phyloP scores from a whole-genome alignment of 2,329 filamentous ascomycete genomes.

The Penicillium thymicola region DNA sequence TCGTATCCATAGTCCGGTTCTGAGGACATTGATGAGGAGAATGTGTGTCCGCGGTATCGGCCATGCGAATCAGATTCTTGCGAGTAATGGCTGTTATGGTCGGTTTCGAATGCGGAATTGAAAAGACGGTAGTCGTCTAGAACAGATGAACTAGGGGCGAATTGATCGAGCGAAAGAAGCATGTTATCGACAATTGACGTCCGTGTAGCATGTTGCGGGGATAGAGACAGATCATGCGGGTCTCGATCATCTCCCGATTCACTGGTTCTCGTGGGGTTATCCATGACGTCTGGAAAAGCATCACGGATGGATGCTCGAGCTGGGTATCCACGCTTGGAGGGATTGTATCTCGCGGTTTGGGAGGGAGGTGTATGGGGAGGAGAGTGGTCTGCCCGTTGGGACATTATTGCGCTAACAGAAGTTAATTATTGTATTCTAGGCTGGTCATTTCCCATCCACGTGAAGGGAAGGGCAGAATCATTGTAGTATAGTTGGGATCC shows the following conservation, averaged over 20 bases:
- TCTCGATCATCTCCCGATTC: constrained; percentile 42
- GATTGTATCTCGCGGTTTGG: constrained; percentile 32
- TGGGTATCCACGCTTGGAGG: constrained; percentile 27
- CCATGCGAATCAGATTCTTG: constrained; percentile 32
- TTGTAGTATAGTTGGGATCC: not conserved
- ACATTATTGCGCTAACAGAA: constrained; percentile 24
- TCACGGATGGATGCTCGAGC: constrained; percentile 39
- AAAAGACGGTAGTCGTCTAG: constrained; percentile 39
- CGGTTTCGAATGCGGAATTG: constrained; percentile 42
- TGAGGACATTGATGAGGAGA: constrained; percentile 59
- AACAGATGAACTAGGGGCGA: constrained; percentile 44
- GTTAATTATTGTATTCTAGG: constrained; percentile 14
- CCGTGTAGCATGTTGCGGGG: constrained; percentile 70
- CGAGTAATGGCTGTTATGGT: constrained; percentile 31
- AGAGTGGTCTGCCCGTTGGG: constrained; percentile 30
- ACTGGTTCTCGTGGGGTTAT: constrained; percentile 32
- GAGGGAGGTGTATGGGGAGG: constrained; percentile 43
- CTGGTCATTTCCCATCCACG: not conserved
- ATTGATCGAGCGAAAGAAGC: constrained; percentile 86
- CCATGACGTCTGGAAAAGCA: constrained; percentile 40
- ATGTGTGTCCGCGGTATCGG: constrained; percentile 57
- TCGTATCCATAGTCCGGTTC: constrained; percentile 50
- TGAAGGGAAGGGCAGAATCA: not conserved
- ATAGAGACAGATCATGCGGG: constrained; percentile 77
- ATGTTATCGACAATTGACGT: constrained; percentile 95